phyloP scores from a whole-genome alignment of 1,139 yeast genomes.

The Arxiozyma slooffiae region DNA sequence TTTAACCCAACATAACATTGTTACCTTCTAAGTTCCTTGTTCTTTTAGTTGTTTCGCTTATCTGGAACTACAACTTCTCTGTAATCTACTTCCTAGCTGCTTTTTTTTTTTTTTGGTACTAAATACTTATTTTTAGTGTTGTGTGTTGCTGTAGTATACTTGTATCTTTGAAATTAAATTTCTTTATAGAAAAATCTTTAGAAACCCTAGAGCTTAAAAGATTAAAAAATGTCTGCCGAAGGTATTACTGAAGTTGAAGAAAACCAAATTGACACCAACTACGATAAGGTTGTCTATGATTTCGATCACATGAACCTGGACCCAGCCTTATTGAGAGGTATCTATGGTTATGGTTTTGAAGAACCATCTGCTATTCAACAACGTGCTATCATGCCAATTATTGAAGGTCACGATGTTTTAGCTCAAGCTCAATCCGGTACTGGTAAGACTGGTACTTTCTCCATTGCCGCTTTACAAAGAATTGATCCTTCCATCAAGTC shows the following conservation, averaged over 20 bases:
- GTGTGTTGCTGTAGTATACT: background rate
- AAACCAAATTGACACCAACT: constrained; percentile 85
- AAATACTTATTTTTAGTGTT: background rate
- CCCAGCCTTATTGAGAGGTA: constrained; percentile 70
- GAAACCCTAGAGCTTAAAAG: background rate
- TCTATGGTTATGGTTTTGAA: constrained; percentile 97
- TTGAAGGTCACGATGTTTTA: constrained; percentile 92
- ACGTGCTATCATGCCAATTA: constrained; percentile 94
- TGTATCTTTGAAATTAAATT: background rate
- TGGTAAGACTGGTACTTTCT: constrained; percentile 98
- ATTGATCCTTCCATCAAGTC: constrained; percentile 58
- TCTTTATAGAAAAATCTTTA: background rate
- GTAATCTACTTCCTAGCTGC: no score
- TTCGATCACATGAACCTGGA: constrained; percentile 82
- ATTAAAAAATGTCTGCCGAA: constrained; percentile 33
- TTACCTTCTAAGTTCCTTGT: no score
- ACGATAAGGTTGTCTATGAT: constrained; percentile 89
- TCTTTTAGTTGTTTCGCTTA: no score
- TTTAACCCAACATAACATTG: no score
- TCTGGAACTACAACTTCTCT: no score
- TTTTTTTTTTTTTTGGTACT: no score
- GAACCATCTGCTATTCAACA: constrained; percentile 96
- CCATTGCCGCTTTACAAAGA: constrained; percentile 93
- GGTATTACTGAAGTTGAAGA: constrained; percentile 80
- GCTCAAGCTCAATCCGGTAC: constrained; percentile 99